These are phyloP conservation scores for Podaxis sp. DNA, from an alignment of 768 basidiomycete species.

Conservation along the genomic window DNA sequence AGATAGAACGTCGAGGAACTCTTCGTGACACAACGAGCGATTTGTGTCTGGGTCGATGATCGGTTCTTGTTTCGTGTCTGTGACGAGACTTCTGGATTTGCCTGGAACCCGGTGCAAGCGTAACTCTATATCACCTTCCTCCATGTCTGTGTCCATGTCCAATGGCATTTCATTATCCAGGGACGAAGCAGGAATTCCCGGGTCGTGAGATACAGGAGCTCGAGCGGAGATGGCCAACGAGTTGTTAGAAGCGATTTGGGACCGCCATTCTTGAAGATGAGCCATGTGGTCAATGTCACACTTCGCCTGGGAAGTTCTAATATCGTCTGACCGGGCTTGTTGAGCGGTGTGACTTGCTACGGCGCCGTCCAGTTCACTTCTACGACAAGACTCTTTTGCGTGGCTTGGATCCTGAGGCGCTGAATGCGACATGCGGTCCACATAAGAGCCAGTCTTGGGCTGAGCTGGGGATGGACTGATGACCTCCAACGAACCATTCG, in stretches of 20 bases:
- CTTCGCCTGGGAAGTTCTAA: conserved; percentile 10
- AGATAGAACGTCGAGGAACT: conserved; percentile 11
- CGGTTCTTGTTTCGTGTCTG: neutral
- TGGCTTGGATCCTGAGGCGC: neutral
- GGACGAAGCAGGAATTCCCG: neutral
- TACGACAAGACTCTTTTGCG: neutral
- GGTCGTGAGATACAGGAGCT: neutral
- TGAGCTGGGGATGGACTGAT: neutral
- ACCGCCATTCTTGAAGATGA: neutral
- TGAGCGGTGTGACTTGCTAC: conserved; percentile 1
- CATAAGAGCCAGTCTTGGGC: neutral
- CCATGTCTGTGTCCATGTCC: neutral
- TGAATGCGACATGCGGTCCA: neutral
- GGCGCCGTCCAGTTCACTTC: neutral
- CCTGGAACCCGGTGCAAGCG: neutral
- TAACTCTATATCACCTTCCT: neutral
- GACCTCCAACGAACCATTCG: neutral
- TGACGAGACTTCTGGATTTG: neutral
- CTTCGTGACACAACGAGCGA: neutral
- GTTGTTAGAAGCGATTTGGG: neutral
- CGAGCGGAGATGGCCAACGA: neutral
- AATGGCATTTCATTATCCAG: neutral
- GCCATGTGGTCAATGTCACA: conserved; percentile 4
- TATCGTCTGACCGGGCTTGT: conserved; percentile 12
- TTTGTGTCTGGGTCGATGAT: neutral